A percentile compares a stretch with the other conserved stretches of the same genome.
Conservation (phyloP, 768 basidiomycete species). For the Mycena galopus region DNA sequence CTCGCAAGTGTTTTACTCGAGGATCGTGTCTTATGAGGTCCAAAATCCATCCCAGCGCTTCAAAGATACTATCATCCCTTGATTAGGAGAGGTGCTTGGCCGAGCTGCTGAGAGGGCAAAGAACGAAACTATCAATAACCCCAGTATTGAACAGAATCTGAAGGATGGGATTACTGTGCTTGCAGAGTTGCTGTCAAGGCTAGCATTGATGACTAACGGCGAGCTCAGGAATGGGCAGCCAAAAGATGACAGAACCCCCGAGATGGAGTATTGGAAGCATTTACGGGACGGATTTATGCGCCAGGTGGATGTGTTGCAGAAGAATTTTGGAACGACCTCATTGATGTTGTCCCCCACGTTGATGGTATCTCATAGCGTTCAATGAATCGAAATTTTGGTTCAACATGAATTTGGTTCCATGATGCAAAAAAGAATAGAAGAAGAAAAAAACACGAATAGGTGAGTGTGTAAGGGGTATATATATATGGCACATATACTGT, state of each 20-base stretch:
- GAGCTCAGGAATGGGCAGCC: background rate
- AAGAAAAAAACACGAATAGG: no score
- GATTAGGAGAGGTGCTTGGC: background rate
- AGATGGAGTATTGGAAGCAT: constrained; percentile 1
- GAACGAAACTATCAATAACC: background rate
- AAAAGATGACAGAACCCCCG: background rate
- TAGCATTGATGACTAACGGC: background rate
- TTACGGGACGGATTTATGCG: background rate
- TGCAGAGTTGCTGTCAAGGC: background rate
- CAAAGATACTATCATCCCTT: background rate
- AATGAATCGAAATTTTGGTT: background rate
- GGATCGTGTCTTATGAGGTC: constrained; percentile 2
- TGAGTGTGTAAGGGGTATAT: no score
- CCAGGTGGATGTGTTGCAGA: background rate
- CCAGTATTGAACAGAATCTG: background rate
- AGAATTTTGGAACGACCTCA: background rate
- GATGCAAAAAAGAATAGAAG: no score
- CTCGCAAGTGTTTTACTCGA: constrained; percentile 2
- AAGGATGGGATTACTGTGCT: background rate
- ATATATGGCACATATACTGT: no score
- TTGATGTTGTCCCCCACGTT: background rate
- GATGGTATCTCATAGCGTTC: background rate
- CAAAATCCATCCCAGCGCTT: background rate
- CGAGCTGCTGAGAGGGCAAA: background rate
- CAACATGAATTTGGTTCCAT: background rate